Evolutionary conservation across 352 stramenopile genomes (phyloP).

Genomic region (Phytopythium aichiense): DNA sequence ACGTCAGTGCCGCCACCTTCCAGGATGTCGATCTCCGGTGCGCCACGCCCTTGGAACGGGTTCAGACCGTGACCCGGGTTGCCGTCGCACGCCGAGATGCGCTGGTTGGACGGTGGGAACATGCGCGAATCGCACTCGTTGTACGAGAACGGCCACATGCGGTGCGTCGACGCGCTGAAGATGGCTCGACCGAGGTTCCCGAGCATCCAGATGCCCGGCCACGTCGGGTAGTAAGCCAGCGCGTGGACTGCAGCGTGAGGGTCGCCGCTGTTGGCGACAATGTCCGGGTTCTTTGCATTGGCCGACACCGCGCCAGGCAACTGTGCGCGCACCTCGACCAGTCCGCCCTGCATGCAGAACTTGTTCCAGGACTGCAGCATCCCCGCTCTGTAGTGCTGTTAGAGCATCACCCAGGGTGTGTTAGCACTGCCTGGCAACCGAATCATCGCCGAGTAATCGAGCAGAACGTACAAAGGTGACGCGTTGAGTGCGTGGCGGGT

Average conservation of each 20-base stretch:
- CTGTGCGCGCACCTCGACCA: conserved; percentile 85
- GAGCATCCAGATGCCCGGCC: conserved; percentile 93
- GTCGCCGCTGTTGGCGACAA: conserved; percentile 4
- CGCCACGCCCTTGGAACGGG: conserved; percentile 73
- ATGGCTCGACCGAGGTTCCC: conserved; percentile 92
- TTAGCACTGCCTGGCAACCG: neutral
- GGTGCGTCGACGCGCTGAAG: conserved; percentile 88
- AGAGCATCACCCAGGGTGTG: neutral
- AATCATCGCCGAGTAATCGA: neutral
- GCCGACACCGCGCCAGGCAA: conserved; percentile 80
- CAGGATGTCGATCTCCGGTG: conserved; percentile 93
- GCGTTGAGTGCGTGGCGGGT: conserved; percentile 29
- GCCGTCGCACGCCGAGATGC: conserved; percentile 80
- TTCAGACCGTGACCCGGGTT: conserved; percentile 89
- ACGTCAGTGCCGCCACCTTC: conserved; percentile 78
- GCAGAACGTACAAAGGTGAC: conserved; percentile 32
- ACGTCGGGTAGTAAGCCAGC: conserved; percentile 56
- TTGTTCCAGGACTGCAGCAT: conserved; percentile 93
- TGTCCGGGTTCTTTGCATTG: conserved; percentile 34
- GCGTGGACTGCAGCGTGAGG: conserved; percentile 15
- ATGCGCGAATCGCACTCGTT: conserved; percentile 67
- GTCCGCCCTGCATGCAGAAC: conserved; percentile 91
- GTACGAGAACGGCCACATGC: conserved; percentile 94
- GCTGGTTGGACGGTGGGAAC: conserved; percentile 31
- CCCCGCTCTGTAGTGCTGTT: conserved; percentile 38